Conservation (phyloP, 192 early-diverging fungal species). For the Globomyces pollinis-pini region DNA sequence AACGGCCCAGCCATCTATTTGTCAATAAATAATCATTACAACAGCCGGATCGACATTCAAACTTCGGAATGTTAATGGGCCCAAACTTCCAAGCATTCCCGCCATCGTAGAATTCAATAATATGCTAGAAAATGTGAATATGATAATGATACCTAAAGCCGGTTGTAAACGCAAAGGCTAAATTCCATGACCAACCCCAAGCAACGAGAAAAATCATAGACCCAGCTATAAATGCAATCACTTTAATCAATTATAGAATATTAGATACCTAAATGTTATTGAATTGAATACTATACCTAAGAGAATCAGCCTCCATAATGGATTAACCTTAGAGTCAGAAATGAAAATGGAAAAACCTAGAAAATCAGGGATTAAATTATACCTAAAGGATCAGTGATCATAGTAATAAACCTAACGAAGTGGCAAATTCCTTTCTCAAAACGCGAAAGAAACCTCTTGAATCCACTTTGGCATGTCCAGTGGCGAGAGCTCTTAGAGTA, state of each 20-base stretch:
- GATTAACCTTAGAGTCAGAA: too few relatives aligned
- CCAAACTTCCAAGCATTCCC: conserved; percentile 21
- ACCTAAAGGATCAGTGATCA: too few relatives aligned
- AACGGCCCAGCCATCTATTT: conserved; percentile 36
- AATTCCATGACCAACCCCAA: conserved; percentile 2
- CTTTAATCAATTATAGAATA: too few relatives aligned
- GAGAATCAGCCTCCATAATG: too few relatives aligned
- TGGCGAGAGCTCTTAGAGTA: conserved; percentile 35
- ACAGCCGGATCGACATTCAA: conserved; percentile 38
- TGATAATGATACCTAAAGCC: conserved; percentile 16
- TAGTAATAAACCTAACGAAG: conserved; percentile 13
- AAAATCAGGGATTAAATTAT: too few relatives aligned
- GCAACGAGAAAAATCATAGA: neutral
- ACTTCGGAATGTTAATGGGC: conserved; percentile 24
- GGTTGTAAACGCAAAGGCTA: conserved; percentile 17
- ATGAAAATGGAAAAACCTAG: too few relatives aligned
- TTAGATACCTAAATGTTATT: too few relatives aligned
- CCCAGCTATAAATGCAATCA: too few relatives aligned
- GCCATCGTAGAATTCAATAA: conserved; percentile 16
- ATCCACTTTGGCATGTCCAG: conserved; percentile 29
- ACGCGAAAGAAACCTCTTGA: conserved; percentile 18
- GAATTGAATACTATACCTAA: too few relatives aligned
- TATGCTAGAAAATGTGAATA: too few relatives aligned
- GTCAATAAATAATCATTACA: too few relatives aligned
- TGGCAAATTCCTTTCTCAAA: conserved; percentile 20